These are phyloP conservation scores for Cordyceps javanica DNA, from an alignment of 2,329 filamentous ascomycete genomes.

Conservation along the genomic window DNA sequence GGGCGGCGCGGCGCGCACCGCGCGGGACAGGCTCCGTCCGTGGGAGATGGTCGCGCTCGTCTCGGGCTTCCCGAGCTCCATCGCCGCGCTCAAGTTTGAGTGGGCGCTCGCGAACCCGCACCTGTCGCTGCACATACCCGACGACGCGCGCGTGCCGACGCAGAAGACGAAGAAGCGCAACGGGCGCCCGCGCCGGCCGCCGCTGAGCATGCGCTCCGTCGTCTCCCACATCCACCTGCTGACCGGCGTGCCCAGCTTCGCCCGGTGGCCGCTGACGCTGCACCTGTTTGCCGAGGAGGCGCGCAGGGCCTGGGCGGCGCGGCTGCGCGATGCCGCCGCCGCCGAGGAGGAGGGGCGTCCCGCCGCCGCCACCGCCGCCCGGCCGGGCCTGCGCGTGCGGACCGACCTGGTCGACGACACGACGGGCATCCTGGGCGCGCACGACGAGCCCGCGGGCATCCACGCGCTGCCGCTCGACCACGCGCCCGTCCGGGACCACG, in stretches of 20 bases:
- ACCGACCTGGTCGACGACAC: slow-evolving; percentile 43
- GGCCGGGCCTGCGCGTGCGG: slow-evolving; percentile 44
- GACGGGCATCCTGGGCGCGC: not conserved
- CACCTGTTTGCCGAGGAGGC: slow-evolving; percentile 73
- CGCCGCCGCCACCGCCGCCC: slow-evolving; percentile 40
- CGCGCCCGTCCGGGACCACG: slow-evolving; percentile 43
- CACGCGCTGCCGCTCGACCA: slow-evolving; percentile 52
- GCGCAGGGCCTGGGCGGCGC: slow-evolving; percentile 59
- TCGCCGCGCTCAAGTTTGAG: slow-evolving; percentile 90
- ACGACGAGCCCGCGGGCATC: slow-evolving; percentile 35
- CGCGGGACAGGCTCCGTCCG: slow-evolving; percentile 60
- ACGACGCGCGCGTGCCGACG: slow-evolving; percentile 48
- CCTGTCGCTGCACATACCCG: slow-evolving; percentile 69
- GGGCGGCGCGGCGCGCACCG: slow-evolving; percentile 77
- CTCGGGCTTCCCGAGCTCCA: slow-evolving; percentile 79
- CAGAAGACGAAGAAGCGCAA: slow-evolving; percentile 45
- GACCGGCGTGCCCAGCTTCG: slow-evolving; percentile 72
- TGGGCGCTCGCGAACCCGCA: slow-evolving; percentile 92
- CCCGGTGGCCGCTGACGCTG: slow-evolving; percentile 72
- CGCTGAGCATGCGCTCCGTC: slow-evolving; percentile 57
- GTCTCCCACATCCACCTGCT: slow-evolving; percentile 78
- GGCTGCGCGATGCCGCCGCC: slow-evolving; percentile 32
- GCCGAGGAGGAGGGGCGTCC: no score
- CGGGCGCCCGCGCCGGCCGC: slow-evolving; percentile 50
- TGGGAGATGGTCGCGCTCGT: slow-evolving; percentile 90